These are phyloP conservation scores for Cyamopsis tetragonoloba DNA, from an alignment of 306 rosid genomes.

Conservation along the genomic window DNA sequence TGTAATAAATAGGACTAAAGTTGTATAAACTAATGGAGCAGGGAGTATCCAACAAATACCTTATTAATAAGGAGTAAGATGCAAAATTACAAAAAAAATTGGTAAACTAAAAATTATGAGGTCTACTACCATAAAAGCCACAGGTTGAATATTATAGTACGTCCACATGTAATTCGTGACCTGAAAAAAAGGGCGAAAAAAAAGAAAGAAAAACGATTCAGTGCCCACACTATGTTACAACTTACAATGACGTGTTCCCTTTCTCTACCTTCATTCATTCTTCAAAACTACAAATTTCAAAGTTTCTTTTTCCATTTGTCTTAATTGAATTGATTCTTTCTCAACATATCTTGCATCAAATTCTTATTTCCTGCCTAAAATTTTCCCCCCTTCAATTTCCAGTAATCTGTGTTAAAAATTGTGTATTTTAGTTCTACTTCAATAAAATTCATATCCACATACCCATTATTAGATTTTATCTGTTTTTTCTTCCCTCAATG, in stretches of 20 bases:
- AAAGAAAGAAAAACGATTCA: too few relatives aligned
- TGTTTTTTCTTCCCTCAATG: slow-evolving; percentile 36
- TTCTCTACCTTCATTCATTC: neutral
- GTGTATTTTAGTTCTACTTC: neutral
- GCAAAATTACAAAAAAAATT: too few relatives aligned
- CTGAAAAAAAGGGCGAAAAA: too few relatives aligned
- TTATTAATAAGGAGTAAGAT: too few relatives aligned
- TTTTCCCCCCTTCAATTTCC: neutral
- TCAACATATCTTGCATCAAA: neutral
- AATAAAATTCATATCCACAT: neutral
- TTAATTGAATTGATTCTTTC: too few relatives aligned
- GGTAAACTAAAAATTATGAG: too few relatives aligned
- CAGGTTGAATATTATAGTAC: neutral
- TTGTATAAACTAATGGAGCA: too few relatives aligned
- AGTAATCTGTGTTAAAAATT: neutral
- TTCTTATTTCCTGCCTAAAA: neutral
- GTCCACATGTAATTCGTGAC: slow-evolving; percentile 2
- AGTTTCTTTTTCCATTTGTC: too few relatives aligned
- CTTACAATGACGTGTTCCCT: neutral
- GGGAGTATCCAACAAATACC: too few relatives aligned
- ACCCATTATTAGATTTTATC: slow-evolving; percentile 18
- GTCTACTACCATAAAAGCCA: too few relatives aligned
- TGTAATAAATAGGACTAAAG: too few relatives aligned
- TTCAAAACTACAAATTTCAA: too few relatives aligned
- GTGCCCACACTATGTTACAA: neutral